These are phyloP conservation scores for Sicyos edulis DNA, from an alignment of 306 rosid species.

Conservation along the genomic window DNA sequence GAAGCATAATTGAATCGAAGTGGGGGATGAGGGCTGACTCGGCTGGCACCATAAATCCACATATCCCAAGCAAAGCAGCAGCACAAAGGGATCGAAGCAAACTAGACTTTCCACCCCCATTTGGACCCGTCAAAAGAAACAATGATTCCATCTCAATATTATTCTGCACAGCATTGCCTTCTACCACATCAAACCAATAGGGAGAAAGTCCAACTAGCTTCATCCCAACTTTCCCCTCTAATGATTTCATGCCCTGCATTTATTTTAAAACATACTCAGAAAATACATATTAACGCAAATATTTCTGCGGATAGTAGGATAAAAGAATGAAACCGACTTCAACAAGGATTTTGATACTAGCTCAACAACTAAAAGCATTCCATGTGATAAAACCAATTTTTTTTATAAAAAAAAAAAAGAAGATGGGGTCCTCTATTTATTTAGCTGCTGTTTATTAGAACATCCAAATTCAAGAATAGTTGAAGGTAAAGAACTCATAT, in stretches of 20 bases:
- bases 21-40: constrained; percentile 76
- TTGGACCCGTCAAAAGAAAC: constrained; percentile 91
- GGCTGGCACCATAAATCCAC: constrained; percentile 94
- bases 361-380: constrained; percentile 1
- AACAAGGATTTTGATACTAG: neutral
- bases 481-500: constrained; percentile 8
- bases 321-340: neutral
- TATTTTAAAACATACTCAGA: neutral
- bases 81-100: constrained; percentile 90
- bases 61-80: constrained; percentile 78
- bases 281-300: neutral
- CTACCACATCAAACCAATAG: constrained; percentile 76
- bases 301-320: constrained; percentile 6
- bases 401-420: neutral
- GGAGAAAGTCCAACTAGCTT: constrained; percentile 73
- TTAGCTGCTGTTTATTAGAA: neutral
- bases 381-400: neutral
- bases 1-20: constrained; percentile 81
- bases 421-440: neutral
- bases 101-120: constrained; percentile 98
- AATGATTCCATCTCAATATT: constrained; percentile 80
- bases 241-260: constrained; percentile 40
- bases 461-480: neutral
- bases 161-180: constrained; percentile 77
- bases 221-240: constrained; percentile 43